Conservation (phyloP, 129 eudicot genomes). For the Glebionis coronaria region DNA sequence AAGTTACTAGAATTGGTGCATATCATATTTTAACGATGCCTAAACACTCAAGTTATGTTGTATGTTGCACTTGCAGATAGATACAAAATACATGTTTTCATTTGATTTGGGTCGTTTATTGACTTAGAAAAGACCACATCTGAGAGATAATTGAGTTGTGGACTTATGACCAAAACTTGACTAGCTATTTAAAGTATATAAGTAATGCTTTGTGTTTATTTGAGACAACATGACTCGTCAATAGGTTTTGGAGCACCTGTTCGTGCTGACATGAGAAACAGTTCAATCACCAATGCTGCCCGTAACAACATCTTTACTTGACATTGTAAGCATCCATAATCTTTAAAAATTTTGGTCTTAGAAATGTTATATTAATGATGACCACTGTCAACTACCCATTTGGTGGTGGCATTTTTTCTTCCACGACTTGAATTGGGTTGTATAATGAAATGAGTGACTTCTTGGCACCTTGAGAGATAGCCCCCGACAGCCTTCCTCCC, state of each 20-base stretch:
- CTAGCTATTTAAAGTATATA: slow-evolving; percentile 6
- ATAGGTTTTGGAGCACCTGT: slow-evolving; percentile 99
- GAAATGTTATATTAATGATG: slow-evolving; percentile 86
- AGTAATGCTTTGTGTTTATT: slow-evolving; percentile 18
- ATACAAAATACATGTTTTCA: slow-evolving; percentile 87
- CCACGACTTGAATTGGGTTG: slow-evolving; percentile 71
- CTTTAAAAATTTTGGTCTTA: neutral
- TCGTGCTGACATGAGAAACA: slow-evolving; percentile 90
- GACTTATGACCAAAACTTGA: too few species aligned
- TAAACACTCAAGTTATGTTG: slow-evolving; percentile 7
- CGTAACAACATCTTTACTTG: slow-evolving; percentile 72
- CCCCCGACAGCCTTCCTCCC: slow-evolving; percentile 74
- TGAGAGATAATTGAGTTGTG: slow-evolving; percentile 53
- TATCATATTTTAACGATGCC: neutral
- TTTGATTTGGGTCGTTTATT: slow-evolving; percentile 92
- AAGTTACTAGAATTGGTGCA: too few species aligned
- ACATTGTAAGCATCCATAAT: slow-evolving; percentile 56
- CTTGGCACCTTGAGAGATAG: slow-evolving; percentile 61
- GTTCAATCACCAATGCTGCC: slow-evolving; percentile 58
- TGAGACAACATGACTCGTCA: slow-evolving; percentile 92
- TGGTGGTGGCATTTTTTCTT: slow-evolving; percentile 77
- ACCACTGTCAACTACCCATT: slow-evolving; percentile 74
- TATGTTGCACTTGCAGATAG: slow-evolving; percentile 50
- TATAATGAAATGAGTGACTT: slow-evolving; percentile 79
- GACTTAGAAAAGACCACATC: slow-evolving; percentile 92